Evolutionary conservation across 2,329 filamentous ascomycete species (phyloP), one percentile per base, ranked within the genome.

Genomic region (Alternaria arborescens): DNA sequence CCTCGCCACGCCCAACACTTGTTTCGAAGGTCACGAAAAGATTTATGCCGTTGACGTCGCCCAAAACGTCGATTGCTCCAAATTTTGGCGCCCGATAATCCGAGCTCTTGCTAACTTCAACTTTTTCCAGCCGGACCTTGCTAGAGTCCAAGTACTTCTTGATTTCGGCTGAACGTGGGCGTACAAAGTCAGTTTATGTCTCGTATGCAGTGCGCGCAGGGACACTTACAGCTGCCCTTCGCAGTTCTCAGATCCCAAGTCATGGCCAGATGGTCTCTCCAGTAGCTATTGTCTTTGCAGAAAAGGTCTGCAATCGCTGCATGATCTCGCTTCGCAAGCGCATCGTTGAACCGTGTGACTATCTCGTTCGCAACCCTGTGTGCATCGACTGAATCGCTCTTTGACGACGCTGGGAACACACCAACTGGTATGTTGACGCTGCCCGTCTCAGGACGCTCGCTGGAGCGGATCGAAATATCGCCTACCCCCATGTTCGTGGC

Each of bases 191-290:
- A 38, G 34, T 36, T 14, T 8, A 38, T 38, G 34, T 38, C 14
- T 38, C 34, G 7, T 16, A 38, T 38, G 8, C 34, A 38, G 16
- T 38, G 1, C 3, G 16, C n/a, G n/a, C 34, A 38, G 34, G 8
- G 34, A 38, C 34, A 38, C 34, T 38, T 38, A 38, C 82, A 82
- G 63, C 36, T 84, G 82, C 71, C 73, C 51, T 76, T 73, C n/a
- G 85, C 67, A 0, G 87, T 89, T 36, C 81, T 84, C 24, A 87
- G 80, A 34, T 86, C 82, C 82, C 86, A 88, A 0, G 84, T 83
- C 10, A 88, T 69, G 7, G 79, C 82, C 4, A 89, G 80, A 55
- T 88, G 84, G 67, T 89, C 87, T 38, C 86, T 80, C 86, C 86
- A 89, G 70, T 84, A 87, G 22, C 82, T 79, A 38, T 83, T 80